phyloP scores from a whole-genome alignment of 2,329 filamentous ascomycete genomes.

The Xylaria sp. region DNA sequence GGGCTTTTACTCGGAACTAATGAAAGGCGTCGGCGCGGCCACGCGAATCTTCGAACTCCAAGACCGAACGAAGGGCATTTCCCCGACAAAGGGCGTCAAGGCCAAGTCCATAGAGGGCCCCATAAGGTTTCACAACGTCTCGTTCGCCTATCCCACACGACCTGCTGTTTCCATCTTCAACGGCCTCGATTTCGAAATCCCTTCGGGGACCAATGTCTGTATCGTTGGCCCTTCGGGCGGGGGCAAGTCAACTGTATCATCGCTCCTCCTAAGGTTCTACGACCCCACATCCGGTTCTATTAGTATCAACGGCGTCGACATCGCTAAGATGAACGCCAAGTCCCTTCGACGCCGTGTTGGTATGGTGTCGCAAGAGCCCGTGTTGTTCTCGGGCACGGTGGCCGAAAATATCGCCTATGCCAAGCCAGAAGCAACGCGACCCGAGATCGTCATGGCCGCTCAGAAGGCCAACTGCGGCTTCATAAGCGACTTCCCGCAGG shows the following conservation, averaged over 20 bases:
- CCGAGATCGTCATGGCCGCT: constrained; percentile 84
- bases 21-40: constrained; percentile 98
- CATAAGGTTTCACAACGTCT: constrained; percentile 84
- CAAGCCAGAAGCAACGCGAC: constrained; percentile 73
- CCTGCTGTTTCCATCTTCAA: constrained; percentile 92
- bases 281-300: constrained; percentile 77
- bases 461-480: constrained; percentile 94
- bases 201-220: constrained; percentile 90
- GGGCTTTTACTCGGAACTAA: constrained; percentile 95
- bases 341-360: constrained; percentile 90
- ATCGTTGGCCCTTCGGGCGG: constrained; percentile 96
- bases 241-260: constrained; percentile 93
- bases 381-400: constrained; percentile 84
- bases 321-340: constrained; percentile 87
- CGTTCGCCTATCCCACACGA: constrained; percentile 90
- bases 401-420: constrained; percentile 93
- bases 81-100: constrained; percentile 78
- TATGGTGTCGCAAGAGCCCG: constrained; percentile 93
- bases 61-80: constrained; percentile 83
- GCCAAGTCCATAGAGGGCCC: constrained; percentile 84
- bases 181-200: constrained; percentile 85
- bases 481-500: constrained; percentile 94
- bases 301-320: constrained; percentile 81
- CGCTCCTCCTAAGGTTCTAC: constrained; percentile 91
- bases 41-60: constrained; percentile 94